A percentile compares a stretch with the other conserved stretches of the same genome.
Evolutionary conservation across 2,329 filamentous ascomycete species (phyloP).

Genomic region (Penicillium sp.): DNA sequence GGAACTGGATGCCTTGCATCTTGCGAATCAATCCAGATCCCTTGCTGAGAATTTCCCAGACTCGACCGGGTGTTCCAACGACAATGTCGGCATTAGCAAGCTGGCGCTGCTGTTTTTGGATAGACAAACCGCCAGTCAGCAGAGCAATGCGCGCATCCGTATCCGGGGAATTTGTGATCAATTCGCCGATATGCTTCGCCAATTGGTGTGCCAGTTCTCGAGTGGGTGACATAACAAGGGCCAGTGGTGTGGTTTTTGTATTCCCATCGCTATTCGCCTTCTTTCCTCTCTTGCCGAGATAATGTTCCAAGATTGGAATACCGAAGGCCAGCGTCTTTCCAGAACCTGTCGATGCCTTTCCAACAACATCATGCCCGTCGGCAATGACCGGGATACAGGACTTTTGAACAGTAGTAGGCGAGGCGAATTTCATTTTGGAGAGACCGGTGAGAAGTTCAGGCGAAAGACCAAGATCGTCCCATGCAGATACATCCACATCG

Average conservation of each 20-base stretch:
- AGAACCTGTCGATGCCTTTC: constrained; percentile 94
- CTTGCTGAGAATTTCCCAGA: constrained; percentile 91
- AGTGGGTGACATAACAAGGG: constrained; percentile 86
- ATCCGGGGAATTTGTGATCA: constrained; percentile 71
- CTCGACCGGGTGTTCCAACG: constrained; percentile 86
- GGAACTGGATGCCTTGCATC: constrained; percentile 75
- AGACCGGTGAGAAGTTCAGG: constrained; percentile 72
- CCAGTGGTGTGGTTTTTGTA: constrained; percentile 60
- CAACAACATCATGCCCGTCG: constrained; percentile 85
- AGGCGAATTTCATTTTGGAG: constrained; percentile 76
- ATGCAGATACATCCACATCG: constrained; percentile 73
- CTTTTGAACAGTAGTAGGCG: constrained; percentile 81
- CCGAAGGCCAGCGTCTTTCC: constrained; percentile 96
- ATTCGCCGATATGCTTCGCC: constrained; percentile 74
- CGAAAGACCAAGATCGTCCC: constrained; percentile 76
- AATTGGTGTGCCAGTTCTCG: constrained; percentile 93
- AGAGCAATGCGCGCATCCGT: constrained; percentile 70
- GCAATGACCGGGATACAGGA: constrained; percentile 80
- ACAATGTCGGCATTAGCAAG: constrained; percentile 85
- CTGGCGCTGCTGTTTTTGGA: constrained; percentile 92
- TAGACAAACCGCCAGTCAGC: constrained; percentile 86
- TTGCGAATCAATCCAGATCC: constrained; percentile 70
- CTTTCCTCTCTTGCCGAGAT: constrained; percentile 58
- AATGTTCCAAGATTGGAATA: constrained; percentile 88
- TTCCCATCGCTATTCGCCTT: constrained; percentile 47